phyloP scores from a whole-genome alignment of 2,329 filamentous ascomycete species.

The Fusarium penzigii region DNA sequence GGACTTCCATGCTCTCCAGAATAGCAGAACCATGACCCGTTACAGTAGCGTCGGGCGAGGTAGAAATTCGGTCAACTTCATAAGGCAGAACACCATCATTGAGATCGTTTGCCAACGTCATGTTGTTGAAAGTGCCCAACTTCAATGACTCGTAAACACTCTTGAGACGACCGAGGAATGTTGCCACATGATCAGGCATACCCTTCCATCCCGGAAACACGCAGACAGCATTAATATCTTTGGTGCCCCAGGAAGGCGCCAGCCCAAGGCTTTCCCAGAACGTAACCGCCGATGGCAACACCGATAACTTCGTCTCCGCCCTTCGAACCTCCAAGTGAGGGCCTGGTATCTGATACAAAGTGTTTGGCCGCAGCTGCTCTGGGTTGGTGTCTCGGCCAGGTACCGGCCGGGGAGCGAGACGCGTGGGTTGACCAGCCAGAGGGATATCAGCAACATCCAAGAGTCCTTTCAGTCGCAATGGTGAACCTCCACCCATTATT shows the following conservation, averaged over 20 bases:
- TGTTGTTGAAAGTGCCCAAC: slow-evolving; percentile 63
- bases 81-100: slow-evolving; percentile 51
- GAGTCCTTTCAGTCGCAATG: slow-evolving; percentile 47
- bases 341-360: slow-evolving; percentile 62
- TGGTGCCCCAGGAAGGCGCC: slow-evolving; percentile 67
- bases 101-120: slow-evolving; percentile 43
- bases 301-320: slow-evolving; percentile 67
- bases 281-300: slow-evolving; percentile 71
- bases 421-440: slow-evolving; percentile 51
- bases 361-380: slow-evolving; percentile 51
- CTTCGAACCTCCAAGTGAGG: slow-evolving; percentile 74
- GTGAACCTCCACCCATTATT: slow-evolving; percentile 42
- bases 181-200: slow-evolving; percentile 58
- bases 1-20: slow-evolving; percentile 49
- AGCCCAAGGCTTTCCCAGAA: slow-evolving; percentile 85
- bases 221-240: slow-evolving; percentile 71
- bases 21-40: slow-evolving; percentile 47
- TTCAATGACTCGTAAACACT: slow-evolving; percentile 74
- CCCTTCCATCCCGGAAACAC: slow-evolving; percentile 68
- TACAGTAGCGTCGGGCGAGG: slow-evolving; percentile 42
- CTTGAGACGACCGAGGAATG: slow-evolving; percentile 68
- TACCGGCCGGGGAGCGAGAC: slow-evolving; percentile 51
- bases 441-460: slow-evolving; percentile 61
- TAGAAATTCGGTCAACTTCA: slow-evolving; percentile 48
- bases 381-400: slow-evolving; percentile 42